Evolutionary conservation across 1,284 basidiomycete genomes (phyloP), one percentile per base, ranked within the genome.

Genomic region (Ustilago sp.): DNA sequence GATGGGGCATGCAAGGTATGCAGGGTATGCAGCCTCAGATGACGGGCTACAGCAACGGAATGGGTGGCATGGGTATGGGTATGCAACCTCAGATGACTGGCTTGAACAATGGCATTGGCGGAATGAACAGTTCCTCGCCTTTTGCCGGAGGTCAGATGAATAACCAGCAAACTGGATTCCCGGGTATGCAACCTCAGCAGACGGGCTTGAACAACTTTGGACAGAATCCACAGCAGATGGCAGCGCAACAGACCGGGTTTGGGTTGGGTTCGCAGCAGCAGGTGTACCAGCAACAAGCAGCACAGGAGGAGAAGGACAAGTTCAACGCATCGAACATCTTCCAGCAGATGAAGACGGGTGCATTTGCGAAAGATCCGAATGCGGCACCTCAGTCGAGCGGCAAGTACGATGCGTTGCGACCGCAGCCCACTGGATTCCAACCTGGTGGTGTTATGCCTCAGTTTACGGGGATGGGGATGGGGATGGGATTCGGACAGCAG

Each of bases 401-500:
- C 38, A 84, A 80, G 71, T 86, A 86, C 70, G 84, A 86, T 54
- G 80, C 84, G 12, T 64, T 86, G 45, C 77, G 83, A 35, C 83
- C 84, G 3, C 85, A 86, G 64, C 83, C 85, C 9, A 86, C 84
- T 3, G 83, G 84, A 8, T 86, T 84, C 75, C 75, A 80, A 35
- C 74, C 83, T 0, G 83, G 83, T 4, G 81, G 81, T 32, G 82
- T 84, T 45, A 79, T 81, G 71, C 79, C 77, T 43, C 79, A 77
- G 56, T 69, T 68, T 41, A 77, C 74, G 13, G 74, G 74, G 8
- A 69, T 77, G 63, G 58, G 38, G 23, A 28, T 28, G 5, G n/a
- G 38, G 23, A 28, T 28, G 5, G n/a, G 50, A 17, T 72, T 58
- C 38, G 66, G 67, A 5, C 68, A 77, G 52, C 70, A 64, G 63